phyloP scores from a whole-genome alignment of 2,329 filamentous ascomycete genomes.

The Cordyceps javanica region DNA sequence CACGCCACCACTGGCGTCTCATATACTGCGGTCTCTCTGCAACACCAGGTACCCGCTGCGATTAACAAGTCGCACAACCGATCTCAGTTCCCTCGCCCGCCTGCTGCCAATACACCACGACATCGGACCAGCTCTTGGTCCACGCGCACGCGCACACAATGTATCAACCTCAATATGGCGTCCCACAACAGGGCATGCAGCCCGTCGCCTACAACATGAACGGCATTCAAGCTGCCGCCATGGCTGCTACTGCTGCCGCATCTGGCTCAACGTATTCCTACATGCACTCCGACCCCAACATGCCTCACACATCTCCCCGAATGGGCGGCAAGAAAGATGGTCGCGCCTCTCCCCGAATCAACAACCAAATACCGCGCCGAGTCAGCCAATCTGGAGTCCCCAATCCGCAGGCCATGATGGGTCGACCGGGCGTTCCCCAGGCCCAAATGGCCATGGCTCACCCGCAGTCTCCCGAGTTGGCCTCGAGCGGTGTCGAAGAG shows the following conservation, averaged over 20 bases:
- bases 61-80: slow-evolving; percentile 3
- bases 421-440: slow-evolving; percentile 52
- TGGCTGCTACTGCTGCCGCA: slow-evolving; percentile 86
- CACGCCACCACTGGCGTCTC: slow-evolving; percentile 1
- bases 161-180: slow-evolving; percentile 73
- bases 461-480: slow-evolving; percentile 73
- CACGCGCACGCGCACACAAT: slow-evolving; percentile 37
- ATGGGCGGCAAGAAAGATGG: slow-evolving; percentile 65
- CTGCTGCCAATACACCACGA: slow-evolving; percentile 20
- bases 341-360: slow-evolving; percentile 73
- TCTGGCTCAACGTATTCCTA: slow-evolving; percentile 74
- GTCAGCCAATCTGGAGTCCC: slow-evolving; percentile 73
- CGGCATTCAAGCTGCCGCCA: slow-evolving; percentile 80
- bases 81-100: background rate
- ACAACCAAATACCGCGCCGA: slow-evolving; percentile 57
- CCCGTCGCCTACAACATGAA: slow-evolving; percentile 63
- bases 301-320: slow-evolving; percentile 68
- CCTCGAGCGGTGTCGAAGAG: slow-evolving; percentile 69
- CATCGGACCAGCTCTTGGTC: slow-evolving; percentile 16
- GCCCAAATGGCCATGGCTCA: slow-evolving; percentile 61
- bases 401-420: slow-evolving; percentile 70
- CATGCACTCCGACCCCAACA: slow-evolving; percentile 63
- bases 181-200: slow-evolving; percentile 68
- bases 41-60: slow-evolving; percentile 12
- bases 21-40: slow-evolving; percentile 10